These are phyloP conservation scores for Porcisia hertigi DNA, from an alignment of 208 protist species.

Conservation along the genomic window DNA sequence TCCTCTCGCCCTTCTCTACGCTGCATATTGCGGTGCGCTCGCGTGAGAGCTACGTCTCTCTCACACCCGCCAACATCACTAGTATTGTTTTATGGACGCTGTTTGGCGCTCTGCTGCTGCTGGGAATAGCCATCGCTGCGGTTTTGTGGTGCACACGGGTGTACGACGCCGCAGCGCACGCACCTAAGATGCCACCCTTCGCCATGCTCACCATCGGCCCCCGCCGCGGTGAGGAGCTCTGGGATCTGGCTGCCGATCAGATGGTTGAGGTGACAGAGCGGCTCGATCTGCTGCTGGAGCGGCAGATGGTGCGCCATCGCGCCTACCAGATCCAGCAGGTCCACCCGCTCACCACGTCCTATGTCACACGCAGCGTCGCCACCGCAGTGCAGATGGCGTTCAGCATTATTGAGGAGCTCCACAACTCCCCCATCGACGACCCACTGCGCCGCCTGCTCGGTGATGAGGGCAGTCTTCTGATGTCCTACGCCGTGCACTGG, in stretches of 20 bases:
- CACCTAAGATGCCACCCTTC: constrained; percentile 75
- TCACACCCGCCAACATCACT: constrained; percentile 19
- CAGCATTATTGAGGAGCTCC: constrained; percentile 54
- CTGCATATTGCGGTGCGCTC: constrained; percentile 33
- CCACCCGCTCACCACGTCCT: constrained; percentile 68
- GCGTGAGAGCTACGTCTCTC: constrained; percentile 7
- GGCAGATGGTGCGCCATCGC: constrained; percentile 36
- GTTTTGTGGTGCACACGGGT: constrained; percentile 46
- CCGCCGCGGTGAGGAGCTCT: constrained; percentile 64
- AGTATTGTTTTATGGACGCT: constrained; percentile 43
- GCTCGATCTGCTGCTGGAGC: constrained; percentile 38
- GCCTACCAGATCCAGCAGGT: constrained; percentile 74
- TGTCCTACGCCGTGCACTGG: constrained; percentile 79
- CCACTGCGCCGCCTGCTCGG: constrained; percentile 51
- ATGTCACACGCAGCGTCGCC: constrained; percentile 51
- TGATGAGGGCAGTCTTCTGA: constrained; percentile 50
- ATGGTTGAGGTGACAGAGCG: constrained; percentile 62
- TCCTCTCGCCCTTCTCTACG: not conserved
- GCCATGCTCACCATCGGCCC: constrained; percentile 69
- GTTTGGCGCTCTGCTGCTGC: constrained; percentile 23
- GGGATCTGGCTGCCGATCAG: constrained; percentile 57
- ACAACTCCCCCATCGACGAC: constrained; percentile 51
- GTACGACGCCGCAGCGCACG: constrained; percentile 61
- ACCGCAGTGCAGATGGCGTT: constrained; percentile 66
- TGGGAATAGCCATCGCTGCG: constrained; percentile 27